phyloP scores from a whole-genome alignment of 495 filamentous ascomycete genomes.

The Hypoxylon cercidicola region DNA sequence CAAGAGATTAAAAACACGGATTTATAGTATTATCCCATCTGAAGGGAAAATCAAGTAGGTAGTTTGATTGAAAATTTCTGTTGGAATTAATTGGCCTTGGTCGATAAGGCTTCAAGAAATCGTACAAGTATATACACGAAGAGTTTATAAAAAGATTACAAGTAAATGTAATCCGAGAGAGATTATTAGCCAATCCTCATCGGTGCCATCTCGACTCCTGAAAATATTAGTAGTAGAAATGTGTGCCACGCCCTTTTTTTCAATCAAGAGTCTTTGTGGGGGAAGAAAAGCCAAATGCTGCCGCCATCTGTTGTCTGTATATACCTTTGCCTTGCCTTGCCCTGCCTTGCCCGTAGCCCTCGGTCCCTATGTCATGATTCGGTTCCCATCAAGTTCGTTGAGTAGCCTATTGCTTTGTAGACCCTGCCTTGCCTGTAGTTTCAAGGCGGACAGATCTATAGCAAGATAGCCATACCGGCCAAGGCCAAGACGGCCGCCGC shows the following conservation, averaged over 20 bases:
- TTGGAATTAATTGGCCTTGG: slow-evolving; percentile 27
- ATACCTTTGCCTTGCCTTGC: slow-evolving; percentile 9
- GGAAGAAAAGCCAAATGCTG: background rate
- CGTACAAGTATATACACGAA: slow-evolving; percentile 33
- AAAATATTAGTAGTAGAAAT: background rate
- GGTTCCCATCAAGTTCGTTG: background rate
- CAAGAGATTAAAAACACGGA: too few relatives aligned
- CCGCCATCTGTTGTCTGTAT: slow-evolving; percentile 6
- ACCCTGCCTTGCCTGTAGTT: background rate
- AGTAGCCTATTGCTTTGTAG: too few relatives aligned
- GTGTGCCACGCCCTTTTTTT: background rate
- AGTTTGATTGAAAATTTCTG: too few relatives aligned
- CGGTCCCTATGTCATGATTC: slow-evolving; percentile 2
- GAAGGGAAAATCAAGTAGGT: too few relatives aligned
- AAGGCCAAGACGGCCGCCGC: slow-evolving; percentile 50
- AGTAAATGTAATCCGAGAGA: slow-evolving; percentile 13
- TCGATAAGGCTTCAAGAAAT: slow-evolving; percentile 17
- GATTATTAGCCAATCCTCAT: slow-evolving; percentile 15
- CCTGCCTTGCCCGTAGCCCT: background rate
- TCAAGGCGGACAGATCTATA: slow-evolving; percentile 43
- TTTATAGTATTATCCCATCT: too few relatives aligned
- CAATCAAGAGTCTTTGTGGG: background rate
- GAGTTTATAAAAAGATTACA: slow-evolving; percentile 8
- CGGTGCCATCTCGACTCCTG: background rate
- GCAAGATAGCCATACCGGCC: slow-evolving; percentile 49